A percentile compares a stretch with the other conserved stretches of the same genome.
Evolutionary conservation across 192 early-diverging fungal species (phyloP).

Genomic region (Dispira parvispora): DNA sequence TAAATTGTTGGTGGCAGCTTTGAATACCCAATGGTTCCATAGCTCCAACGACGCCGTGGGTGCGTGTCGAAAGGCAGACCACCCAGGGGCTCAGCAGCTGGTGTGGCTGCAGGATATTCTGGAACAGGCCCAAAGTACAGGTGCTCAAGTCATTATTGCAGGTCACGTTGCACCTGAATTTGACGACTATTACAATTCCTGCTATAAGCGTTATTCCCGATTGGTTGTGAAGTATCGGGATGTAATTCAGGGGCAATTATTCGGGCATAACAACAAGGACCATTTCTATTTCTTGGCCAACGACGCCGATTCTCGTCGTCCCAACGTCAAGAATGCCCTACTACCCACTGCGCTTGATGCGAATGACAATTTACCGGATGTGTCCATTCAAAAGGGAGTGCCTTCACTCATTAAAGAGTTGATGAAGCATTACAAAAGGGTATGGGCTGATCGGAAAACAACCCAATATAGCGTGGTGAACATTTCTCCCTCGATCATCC

Average conservation of each 20-base stretch:
- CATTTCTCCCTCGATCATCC: constrained; percentile 46
- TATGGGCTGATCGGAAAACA: constrained; percentile 13
- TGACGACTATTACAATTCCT: constrained; percentile 30
- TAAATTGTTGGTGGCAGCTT: constrained; percentile 34
- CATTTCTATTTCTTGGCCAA: constrained; percentile 38
- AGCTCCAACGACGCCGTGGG: constrained; percentile 46
- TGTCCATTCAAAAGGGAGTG: constrained; percentile 2
- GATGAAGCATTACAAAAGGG: constrained; percentile 16
- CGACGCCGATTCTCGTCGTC: constrained; percentile 13
- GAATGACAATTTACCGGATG: constrained; percentile 1
- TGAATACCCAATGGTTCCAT: constrained; percentile 63
- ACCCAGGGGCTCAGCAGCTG: constrained; percentile 45
- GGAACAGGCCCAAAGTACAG: constrained; percentile 21
- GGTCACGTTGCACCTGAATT: constrained; percentile 49
- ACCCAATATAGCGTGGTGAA: constrained; percentile 23
- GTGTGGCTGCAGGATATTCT: constrained; percentile 51
- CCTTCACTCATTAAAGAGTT: constrained; percentile 12
- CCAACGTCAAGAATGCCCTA: constrained; percentile 1
- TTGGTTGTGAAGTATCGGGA: constrained; percentile 29
- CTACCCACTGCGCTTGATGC: not conserved
- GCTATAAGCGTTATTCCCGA: constrained; percentile 28
- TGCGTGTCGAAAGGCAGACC: constrained; percentile 32
- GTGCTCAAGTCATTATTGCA: constrained; percentile 35
- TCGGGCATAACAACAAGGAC: constrained; percentile 62
- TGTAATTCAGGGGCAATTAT: constrained; percentile 46